Evolutionary conservation across 345 rosid species (phyloP).

Genomic region (Camelina laxa): DNA sequence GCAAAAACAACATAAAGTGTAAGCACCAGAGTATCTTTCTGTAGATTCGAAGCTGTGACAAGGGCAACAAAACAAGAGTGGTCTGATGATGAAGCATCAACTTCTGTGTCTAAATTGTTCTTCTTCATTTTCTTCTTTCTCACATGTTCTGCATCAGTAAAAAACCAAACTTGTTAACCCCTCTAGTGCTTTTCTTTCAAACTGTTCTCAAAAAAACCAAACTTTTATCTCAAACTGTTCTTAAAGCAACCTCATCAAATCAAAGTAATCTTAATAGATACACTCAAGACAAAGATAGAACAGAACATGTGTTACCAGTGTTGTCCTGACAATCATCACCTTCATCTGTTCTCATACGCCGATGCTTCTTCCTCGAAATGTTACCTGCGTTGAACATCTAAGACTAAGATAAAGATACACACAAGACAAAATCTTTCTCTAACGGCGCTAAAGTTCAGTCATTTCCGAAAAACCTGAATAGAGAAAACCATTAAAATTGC

Average conservation of each 20-base stretch:
- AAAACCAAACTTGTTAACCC: neutral
- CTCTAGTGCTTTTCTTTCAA: neutral
- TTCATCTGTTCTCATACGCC: neutral
- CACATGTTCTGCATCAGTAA: neutral
- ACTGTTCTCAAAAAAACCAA: neutral
- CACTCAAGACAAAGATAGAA: neutral
- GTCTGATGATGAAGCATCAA: neutral
- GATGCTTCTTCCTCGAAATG: neutral
- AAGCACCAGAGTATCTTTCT: neutral
- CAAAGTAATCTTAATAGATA: neutral
- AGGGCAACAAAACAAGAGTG: slow-evolving; percentile 1
- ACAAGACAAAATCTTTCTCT: neutral
- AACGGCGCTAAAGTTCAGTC: neutral
- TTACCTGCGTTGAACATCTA: neutral
- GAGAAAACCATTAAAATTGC: neutral
- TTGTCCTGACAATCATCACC: neutral
- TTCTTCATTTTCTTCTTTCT: neutral
- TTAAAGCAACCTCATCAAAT: neutral
- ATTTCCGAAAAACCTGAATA: neutral
- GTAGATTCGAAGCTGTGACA: slow-evolving; percentile 3
- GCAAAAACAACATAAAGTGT: neutral
- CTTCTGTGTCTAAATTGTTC: neutral
- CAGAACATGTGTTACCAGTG: neutral
- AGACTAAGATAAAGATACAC: neutral
- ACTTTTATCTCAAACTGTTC: neutral